phyloP scores from a whole-genome alignment of 371 early-diverging fungal species.

The Mortierella sp. region DNA sequence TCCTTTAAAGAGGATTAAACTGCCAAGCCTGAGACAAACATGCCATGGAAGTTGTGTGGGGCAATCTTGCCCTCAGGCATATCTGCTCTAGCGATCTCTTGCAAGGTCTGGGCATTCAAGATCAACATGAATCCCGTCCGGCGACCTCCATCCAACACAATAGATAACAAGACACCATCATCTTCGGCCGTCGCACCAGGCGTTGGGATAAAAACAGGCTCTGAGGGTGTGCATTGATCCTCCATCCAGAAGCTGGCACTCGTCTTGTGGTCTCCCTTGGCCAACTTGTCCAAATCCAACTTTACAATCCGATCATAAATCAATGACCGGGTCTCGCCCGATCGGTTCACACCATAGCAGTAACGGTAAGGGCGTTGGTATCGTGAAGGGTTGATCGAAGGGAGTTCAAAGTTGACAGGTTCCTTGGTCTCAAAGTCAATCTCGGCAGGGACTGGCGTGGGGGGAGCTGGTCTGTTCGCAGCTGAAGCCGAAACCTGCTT shows the following conservation, averaged over 20 bases:
- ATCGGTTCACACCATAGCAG: slow-evolving; percentile 60
- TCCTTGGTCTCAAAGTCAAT: slow-evolving; percentile 28
- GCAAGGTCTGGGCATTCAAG: slow-evolving; percentile 63
- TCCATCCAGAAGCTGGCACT: slow-evolving; percentile 50
- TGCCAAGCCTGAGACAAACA: slow-evolving; percentile 19
- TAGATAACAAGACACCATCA: slow-evolving; percentile 68
- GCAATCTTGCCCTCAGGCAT: slow-evolving; percentile 57
- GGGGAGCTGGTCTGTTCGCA: background rate
- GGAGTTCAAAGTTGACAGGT: slow-evolving; percentile 61
- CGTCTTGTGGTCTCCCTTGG: slow-evolving; percentile 23
- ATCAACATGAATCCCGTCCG: slow-evolving; percentile 61
- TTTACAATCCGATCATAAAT: slow-evolving; percentile 58
- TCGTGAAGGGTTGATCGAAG: slow-evolving; percentile 63
- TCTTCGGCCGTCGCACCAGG: slow-evolving; percentile 62
- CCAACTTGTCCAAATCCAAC: slow-evolving; percentile 52
- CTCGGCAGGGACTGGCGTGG: slow-evolving; percentile 30
- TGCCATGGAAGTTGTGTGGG: slow-evolving; percentile 66
- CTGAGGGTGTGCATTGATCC: slow-evolving; percentile 62
- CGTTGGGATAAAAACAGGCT: slow-evolving; percentile 71
- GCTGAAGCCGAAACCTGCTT: slow-evolving; percentile 21
- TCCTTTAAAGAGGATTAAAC: too few species aligned
- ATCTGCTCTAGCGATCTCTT: slow-evolving; percentile 61
- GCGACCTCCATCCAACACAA: slow-evolving; percentile 57
- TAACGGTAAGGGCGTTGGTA: slow-evolving; percentile 61
- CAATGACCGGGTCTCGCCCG: slow-evolving; percentile 58